Base-by-base conservation (phyloP, 306 rosid genomes). In the Astragalus membranaceus region DNA sequence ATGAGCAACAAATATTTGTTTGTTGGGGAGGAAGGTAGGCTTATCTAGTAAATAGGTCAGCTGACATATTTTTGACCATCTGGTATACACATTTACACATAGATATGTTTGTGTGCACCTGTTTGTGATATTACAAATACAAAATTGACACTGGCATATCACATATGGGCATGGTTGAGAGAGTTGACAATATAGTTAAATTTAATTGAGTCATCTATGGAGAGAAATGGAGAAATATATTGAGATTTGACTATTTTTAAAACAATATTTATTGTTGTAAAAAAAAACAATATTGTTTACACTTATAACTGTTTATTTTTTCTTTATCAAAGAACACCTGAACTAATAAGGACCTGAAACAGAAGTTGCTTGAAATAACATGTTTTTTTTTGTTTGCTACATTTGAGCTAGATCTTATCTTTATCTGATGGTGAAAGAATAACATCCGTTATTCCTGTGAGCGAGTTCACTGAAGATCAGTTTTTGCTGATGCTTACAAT, bases 371-470 rank as follows among this genome's bases (percentile, higher is more conserved):
- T 37, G 23, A 56, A 61, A 23, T 53, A 48, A 59, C 23, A 67
- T 3, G 6, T 4, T 33, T 41, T 58, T 41, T 58, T 8, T 52
- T 10, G 51, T 20, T 55, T 80, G 61, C 70, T 70, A 8, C 55
- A 12, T 29, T 68, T 80, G 88, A 48, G 12, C 59, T 86, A 94
- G 99, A 84, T 94, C 84, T 83, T 94, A 75, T 91, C 97, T 54
- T 81, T 94, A 77, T 91, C 96, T 5, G 97, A 88, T 44, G 99
- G 97, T 51, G 96, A 91, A 81, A 87, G 95, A 78, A 91, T 94
- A 83, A 94, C 99, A 67, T 94, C 99, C 8, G 72, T 94, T 79
- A 80, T 94, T 77, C 96, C 99, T 69, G 99, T 94, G 83, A 85
- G 91, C 65, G 99, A 87, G 75, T 94, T 94, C 76, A 60, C 82